Evolutionary conservation across 495 filamentous ascomycete genomes (phyloP).

Genomic region (Aspergillus steynii): DNA sequence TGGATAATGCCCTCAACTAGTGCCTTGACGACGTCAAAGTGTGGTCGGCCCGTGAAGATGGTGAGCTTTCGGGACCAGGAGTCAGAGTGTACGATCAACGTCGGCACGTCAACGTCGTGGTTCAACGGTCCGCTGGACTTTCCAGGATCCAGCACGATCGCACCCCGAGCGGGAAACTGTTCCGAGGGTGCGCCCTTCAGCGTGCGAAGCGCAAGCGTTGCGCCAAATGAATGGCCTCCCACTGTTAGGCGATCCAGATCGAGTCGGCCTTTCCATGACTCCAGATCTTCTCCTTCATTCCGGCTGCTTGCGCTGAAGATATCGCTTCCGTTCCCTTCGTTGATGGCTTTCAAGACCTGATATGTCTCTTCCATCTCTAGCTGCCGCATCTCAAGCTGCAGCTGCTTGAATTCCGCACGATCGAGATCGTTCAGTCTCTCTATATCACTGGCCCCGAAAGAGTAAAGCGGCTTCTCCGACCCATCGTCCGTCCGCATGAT

Average conservation of each 20-base stretch:
- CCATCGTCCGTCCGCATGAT: not conserved
- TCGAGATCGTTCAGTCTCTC: not conserved
- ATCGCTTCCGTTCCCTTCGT: not conserved
- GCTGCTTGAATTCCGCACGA: not conserved
- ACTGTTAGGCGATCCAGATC: not conserved
- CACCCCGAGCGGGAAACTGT: not conserved
- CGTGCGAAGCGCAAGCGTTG: not conserved
- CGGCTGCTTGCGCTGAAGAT: not conserved
- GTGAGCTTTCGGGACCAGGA: not conserved
- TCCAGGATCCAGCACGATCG: not conserved
- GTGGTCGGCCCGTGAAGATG: not conserved
- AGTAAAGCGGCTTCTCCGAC: not conserved
- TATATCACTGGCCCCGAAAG: not conserved
- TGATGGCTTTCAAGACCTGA: not conserved
- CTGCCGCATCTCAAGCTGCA: not conserved
- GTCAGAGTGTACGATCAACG: not conserved
- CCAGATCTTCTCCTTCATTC: not conserved
- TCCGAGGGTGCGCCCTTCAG: not conserved
- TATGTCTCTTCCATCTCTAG: not conserved
- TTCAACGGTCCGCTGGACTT: not conserved
- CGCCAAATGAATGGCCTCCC: not conserved
- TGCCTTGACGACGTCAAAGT: not conserved
- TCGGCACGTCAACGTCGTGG: not conserved
- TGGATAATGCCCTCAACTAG: not conserved
- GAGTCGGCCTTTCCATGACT: not conserved